A percentile compares a stretch with the other conserved stretches of the same genome.
These are phyloP conservation scores for Eucalyptus viminalis DNA, from an alignment of 345 rosid genomes.

Conservation along the genomic window DNA sequence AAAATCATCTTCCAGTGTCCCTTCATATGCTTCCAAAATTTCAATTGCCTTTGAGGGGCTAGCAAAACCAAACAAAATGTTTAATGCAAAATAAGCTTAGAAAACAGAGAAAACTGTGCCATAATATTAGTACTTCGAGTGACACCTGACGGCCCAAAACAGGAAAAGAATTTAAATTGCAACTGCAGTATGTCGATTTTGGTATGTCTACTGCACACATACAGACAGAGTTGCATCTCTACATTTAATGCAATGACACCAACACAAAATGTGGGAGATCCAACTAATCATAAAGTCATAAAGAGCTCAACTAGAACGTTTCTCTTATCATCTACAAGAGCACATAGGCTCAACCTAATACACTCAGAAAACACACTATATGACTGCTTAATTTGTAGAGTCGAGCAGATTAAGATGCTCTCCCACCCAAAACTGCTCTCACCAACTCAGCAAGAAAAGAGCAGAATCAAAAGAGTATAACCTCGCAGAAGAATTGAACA, in stretches of 20 bases:
- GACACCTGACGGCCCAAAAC: not conserved
- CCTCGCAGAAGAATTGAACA: not conserved
- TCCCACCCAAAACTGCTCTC: not conserved
- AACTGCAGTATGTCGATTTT: not conserved
- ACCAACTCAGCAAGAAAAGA: not conserved
- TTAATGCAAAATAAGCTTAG: not conserved
- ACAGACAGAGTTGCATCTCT: not conserved
- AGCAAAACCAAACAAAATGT: not conserved
- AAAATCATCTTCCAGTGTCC: conserved; percentile 95
- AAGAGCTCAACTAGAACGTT: not conserved
- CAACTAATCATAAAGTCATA: not conserved
- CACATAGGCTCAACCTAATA: not conserved
- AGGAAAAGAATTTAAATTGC: not conserved
- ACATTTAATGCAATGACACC: not conserved
- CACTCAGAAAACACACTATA: not conserved
- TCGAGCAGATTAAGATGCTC: not conserved
- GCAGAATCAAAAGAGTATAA: not conserved
- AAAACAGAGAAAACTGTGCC: not conserved
- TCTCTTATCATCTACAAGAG: not conserved
- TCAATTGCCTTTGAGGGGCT: conserved; percentile 96
- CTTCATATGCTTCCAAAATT: conserved; percentile 97
- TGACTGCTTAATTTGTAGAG: not conserved
- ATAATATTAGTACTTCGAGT: not conserved
- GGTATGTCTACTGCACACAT: not conserved
- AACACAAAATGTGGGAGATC: not conserved